phyloP scores from a whole-genome alignment of 2,329 filamentous ascomycete genomes.

The Ophiostoma himal-ulmi region DNA sequence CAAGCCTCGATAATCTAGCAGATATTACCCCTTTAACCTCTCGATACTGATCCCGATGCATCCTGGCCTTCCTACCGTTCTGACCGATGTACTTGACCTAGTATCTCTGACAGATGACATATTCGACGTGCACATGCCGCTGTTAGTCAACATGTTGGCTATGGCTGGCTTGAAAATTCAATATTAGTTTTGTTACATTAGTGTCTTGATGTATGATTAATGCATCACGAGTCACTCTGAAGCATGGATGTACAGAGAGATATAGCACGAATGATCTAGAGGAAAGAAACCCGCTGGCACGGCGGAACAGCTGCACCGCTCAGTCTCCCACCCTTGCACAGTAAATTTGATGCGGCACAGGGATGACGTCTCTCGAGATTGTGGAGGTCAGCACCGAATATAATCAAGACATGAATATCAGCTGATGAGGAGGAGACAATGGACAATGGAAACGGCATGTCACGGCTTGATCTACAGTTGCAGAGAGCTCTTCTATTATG shows the following conservation, averaged over 20 bases:
- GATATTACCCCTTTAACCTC: not conserved
- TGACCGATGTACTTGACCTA: not conserved
- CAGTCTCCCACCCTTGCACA: not conserved
- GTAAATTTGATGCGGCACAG: not conserved
- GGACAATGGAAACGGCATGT: too few relatives aligned
- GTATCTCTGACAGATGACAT: not conserved
- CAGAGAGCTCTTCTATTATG: too few relatives aligned
- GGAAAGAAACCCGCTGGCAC: not conserved
- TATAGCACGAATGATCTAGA: not conserved
- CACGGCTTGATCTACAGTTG: too few relatives aligned
- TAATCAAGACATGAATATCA: too few relatives aligned
- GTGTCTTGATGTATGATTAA: not conserved
- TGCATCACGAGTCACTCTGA: not conserved
- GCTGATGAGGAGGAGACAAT: too few relatives aligned
- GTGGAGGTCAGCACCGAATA: too few relatives aligned
- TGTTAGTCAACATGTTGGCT: not conserved
- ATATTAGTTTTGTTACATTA: not conserved
- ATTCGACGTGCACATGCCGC: not conserved
- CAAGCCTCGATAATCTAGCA: not conserved
- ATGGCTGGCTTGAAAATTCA: not conserved
- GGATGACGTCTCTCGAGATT: too few relatives aligned
- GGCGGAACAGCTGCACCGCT: not conserved
- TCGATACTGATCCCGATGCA: not conserved
- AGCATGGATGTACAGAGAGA: not conserved
- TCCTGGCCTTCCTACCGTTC: not conserved